phyloP scores from a whole-genome alignment of 306 rosid genomes.

The Sophora flavescens region DNA sequence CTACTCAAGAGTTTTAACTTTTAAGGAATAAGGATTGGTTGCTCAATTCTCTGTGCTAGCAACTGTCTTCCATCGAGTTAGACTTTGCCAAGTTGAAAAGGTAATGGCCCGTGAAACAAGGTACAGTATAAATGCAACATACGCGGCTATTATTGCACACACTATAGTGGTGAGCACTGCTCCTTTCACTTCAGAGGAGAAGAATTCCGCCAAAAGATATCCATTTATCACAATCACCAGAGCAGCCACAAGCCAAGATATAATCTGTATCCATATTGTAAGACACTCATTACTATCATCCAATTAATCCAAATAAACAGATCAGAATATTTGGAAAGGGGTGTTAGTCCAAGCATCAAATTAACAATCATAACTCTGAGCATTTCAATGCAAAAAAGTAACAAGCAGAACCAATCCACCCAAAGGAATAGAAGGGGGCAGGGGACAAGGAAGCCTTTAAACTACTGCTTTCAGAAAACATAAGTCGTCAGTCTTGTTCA shows the following conservation, averaged over 20 bases:
- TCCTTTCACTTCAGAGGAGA: slow-evolving; percentile 78
- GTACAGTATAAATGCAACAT: slow-evolving; percentile 77
- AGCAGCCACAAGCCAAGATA: slow-evolving; percentile 92
- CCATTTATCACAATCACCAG: slow-evolving; percentile 94
- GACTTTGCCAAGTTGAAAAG: slow-evolving; percentile 55
- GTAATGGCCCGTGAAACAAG: slow-evolving; percentile 63
- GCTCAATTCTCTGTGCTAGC: slow-evolving; percentile 54
- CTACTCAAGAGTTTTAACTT: slow-evolving; percentile 26
- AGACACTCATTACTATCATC: slow-evolving; percentile 10
- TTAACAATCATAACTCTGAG: slow-evolving; percentile 21
- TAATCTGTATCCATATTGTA: slow-evolving; percentile 54
- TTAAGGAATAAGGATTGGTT: slow-evolving; percentile 30
- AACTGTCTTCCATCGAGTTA: slow-evolving; percentile 51
- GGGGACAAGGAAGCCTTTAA: slow-evolving; percentile 4
- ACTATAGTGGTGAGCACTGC: slow-evolving; percentile 46
- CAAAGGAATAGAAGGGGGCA: neutral
- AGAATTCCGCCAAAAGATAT: slow-evolving; percentile 83
- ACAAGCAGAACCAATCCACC: slow-evolving; percentile 7
- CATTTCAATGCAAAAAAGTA: slow-evolving; percentile 32
- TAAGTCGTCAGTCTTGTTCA: neutral
- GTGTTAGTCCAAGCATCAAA: slow-evolving; percentile 15
- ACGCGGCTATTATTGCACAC: slow-evolving; percentile 61
- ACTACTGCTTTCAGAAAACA: neutral
- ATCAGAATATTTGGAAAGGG: slow-evolving; percentile 17
- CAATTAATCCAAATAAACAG: slow-evolving; percentile 26